These are phyloP conservation scores for Hypsizygus marmoreus DNA, from an alignment of 768 basidiomycete species.

Conservation along the genomic window DNA sequence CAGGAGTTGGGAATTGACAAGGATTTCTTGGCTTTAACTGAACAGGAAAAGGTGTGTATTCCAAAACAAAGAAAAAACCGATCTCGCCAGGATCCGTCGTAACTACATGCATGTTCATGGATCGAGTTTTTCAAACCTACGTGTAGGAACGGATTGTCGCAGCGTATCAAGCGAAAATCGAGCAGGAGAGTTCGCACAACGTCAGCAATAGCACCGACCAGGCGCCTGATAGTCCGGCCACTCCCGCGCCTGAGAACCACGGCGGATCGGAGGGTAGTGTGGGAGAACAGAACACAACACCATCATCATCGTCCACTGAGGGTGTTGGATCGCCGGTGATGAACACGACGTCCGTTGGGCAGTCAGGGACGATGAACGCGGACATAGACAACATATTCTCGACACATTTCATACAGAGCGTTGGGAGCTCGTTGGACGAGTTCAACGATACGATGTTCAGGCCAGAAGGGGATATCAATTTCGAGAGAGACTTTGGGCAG, in stretches of 20 bases:
- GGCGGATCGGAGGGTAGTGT: slow-evolving; percentile 13
- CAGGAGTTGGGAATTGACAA: too few relatives aligned
- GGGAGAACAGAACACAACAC: slow-evolving; percentile 22
- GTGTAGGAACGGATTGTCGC: too few relatives aligned
- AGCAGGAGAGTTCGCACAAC: slow-evolving; percentile 6
- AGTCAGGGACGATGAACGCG: slow-evolving; percentile 12
- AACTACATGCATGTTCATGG: too few relatives aligned
- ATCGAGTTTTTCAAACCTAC: too few relatives aligned
- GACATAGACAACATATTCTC: slow-evolving; percentile 24
- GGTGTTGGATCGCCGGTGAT: slow-evolving; percentile 16
- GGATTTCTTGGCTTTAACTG: too few relatives aligned
- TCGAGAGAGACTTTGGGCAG: slow-evolving; percentile 74
- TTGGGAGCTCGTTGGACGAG: slow-evolving; percentile 41
- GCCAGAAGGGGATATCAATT: slow-evolving; percentile 53
- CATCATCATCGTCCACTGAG: slow-evolving; percentile 28
- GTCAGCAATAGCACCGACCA: slow-evolving; percentile 12
- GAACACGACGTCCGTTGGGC: slow-evolving; percentile 14
- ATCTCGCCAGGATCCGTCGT: too few relatives aligned
- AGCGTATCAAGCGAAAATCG: too few relatives aligned
- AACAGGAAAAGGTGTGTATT: too few relatives aligned
- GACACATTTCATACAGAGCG: slow-evolving; percentile 48
- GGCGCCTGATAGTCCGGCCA: slow-evolving; percentile 30
- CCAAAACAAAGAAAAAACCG: too few relatives aligned
- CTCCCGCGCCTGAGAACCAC: slow-evolving; percentile 24
- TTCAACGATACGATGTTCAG: slow-evolving; percentile 44